Conservation (phyloP, 179 eudicot species). For the Drosera spatulata region DNA sequence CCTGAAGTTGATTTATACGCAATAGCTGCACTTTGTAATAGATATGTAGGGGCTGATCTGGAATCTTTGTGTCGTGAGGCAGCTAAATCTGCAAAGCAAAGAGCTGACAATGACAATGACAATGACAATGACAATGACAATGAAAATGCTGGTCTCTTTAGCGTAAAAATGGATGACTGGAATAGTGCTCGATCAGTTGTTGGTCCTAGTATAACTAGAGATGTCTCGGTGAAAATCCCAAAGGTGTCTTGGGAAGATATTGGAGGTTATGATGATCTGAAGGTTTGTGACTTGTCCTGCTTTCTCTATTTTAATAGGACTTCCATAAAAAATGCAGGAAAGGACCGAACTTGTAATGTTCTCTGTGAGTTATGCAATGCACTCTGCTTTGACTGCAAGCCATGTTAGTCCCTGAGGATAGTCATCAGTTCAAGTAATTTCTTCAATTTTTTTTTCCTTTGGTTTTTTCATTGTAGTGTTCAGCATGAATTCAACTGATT, state of each 20-base stretch:
- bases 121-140: slow-evolving; percentile 17
- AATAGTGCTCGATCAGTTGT: slow-evolving; percentile 57
- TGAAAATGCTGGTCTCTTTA: slow-evolving; percentile 24
- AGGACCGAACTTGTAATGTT: no score
- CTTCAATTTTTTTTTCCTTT: no score
- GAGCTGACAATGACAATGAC: slow-evolving; percentile 23
- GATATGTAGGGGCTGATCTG: slow-evolving; percentile 96
- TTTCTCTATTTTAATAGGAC: no score
- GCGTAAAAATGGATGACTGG: slow-evolving; percentile 68
- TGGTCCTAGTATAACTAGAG: slow-evolving; percentile 95
- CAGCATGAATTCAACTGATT: no score
- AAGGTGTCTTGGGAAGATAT: slow-evolving; percentile 91
- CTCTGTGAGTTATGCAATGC: no score
- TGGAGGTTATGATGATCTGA: slow-evolving; percentile 75
- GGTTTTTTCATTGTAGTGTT: no score
- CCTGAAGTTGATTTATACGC: slow-evolving; percentile 43
- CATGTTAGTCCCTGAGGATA: no score
- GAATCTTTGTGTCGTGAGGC: slow-evolving; percentile 96
- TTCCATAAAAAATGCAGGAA: no score
- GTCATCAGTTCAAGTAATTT: no score
- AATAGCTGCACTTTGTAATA: slow-evolving; percentile 86
- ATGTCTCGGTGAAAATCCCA: slow-evolving; percentile 79
- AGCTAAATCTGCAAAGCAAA: slow-evolving; percentile 35
- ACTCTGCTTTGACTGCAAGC: no score
- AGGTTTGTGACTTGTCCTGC: slow-evolving; percentile 31